phyloP scores from a whole-genome alignment of 179 eudicot genomes.

The Silene vulgaris region DNA sequence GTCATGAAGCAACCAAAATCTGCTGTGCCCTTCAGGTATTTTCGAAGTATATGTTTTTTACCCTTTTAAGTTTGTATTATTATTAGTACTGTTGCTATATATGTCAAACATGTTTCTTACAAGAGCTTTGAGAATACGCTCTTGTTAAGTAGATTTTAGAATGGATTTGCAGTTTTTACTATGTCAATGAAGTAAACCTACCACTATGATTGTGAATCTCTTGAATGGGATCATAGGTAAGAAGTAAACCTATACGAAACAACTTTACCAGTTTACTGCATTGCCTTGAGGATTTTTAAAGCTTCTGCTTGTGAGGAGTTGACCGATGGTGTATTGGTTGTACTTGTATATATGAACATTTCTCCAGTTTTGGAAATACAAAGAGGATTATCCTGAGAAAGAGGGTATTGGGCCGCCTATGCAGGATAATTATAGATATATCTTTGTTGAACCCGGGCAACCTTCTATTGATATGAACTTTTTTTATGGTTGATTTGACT shows the following conservation, averaged over 20 bases:
- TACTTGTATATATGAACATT: neutral
- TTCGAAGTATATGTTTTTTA: constrained; percentile 5
- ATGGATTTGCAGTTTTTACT: neutral
- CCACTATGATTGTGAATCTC: neutral
- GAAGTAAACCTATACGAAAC: neutral
- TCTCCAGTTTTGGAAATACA: neutral
- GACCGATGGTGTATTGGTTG: neutral
- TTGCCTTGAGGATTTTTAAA: neutral
- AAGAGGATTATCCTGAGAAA: neutral
- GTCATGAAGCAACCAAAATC: constrained; percentile 54
- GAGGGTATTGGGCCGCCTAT: neutral
- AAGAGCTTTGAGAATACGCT: neutral
- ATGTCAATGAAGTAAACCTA: neutral
- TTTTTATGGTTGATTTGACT: neutral
- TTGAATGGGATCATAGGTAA: neutral
- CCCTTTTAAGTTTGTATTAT: neutral
- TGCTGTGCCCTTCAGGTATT: constrained; percentile 65
- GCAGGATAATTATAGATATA: neutral
- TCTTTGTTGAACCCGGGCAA: neutral
- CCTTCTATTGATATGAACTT: neutral
- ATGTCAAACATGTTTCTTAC: neutral
- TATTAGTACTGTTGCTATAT: neutral
- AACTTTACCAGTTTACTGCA: neutral
- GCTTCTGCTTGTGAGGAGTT: neutral
- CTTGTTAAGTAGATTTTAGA: neutral